These are phyloP conservation scores for Mycocalia duriaeana DNA, from an alignment of 1,284 basidiomycete species.

Conservation along the genomic window DNA sequence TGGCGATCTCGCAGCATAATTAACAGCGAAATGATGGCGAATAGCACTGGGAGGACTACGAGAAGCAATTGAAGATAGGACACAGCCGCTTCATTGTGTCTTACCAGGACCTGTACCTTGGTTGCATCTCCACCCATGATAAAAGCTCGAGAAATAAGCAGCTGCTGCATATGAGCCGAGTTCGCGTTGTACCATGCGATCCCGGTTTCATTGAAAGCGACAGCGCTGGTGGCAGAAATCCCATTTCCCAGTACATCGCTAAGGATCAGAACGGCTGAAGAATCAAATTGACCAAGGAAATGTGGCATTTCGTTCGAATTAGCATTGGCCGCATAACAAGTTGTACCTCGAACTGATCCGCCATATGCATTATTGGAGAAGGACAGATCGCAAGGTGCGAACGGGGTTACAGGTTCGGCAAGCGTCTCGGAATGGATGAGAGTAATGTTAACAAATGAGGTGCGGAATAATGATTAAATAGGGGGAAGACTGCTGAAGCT, in stretches of 20 bases:
- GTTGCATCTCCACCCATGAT: conserved; percentile 11
- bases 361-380: conserved; percentile 11
- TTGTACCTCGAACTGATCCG: conserved; percentile 9
- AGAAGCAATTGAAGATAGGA: conserved; percentile 18
- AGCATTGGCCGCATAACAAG: conserved; percentile 6
- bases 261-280: conserved; percentile 14
- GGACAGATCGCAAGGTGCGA: conserved; percentile 5
- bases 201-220: conserved; percentile 11
- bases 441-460: conserved; percentile 10
- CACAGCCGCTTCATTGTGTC: conserved; percentile 13
- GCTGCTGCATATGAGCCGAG: conserved; percentile 7
- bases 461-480: no score
- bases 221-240: conserved; percentile 9
- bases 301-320: conserved; percentile 3
- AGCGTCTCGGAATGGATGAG: conserved; percentile 13
- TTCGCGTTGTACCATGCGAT: conserved; percentile 10
- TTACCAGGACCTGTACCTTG: conserved; percentile 10
- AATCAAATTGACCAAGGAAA: conserved; percentile 15
- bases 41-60: conserved; percentile 8
- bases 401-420: conserved; percentile 8
- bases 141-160: conserved; percentile 13
- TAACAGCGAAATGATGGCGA: conserved; percentile 6
- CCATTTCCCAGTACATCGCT: conserved; percentile 17
- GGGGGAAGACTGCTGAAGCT: background rate
- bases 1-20: conserved; percentile 11